phyloP scores from a whole-genome alignment of 805 yeast genomes.

The Sungouiella thailandica region DNA sequence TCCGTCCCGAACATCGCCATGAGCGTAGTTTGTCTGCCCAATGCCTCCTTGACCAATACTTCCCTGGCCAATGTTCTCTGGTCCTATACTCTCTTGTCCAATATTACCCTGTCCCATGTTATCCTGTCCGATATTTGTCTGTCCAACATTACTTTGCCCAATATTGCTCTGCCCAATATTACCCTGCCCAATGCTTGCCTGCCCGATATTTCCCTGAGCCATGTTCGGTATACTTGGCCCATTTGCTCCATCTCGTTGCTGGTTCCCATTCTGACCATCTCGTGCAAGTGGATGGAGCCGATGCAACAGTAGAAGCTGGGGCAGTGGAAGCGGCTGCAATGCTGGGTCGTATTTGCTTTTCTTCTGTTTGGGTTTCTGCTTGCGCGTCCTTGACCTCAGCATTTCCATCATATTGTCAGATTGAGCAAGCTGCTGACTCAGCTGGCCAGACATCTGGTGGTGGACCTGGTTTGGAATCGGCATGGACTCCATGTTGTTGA shows the following conservation, averaged over 20 bases:
- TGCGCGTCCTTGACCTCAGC: too few relatives aligned
- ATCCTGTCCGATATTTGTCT: too few relatives aligned
- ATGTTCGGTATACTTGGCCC: too few relatives aligned
- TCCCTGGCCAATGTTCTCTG: too few relatives aligned
- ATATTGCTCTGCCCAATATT: too few relatives aligned
- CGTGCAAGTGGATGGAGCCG: constrained; percentile 3
- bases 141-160: too few relatives aligned
- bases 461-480: not conserved
- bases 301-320: constrained; percentile 4
- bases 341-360: not conserved
- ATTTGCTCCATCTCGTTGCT: not conserved
- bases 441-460: not conserved
- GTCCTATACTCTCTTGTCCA: too few relatives aligned
- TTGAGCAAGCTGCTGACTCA: not conserved
- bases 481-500: not conserved
- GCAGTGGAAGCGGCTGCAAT: constrained; percentile 1
- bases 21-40: not conserved
- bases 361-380: constrained; percentile 1
- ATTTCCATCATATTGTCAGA: too few relatives aligned
- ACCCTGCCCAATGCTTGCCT: too few relatives aligned
- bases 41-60: not conserved
- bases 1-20: constrained; percentile 1
- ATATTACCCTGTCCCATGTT: too few relatives aligned
- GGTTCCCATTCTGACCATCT: not conserved
- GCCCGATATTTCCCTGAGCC: too few relatives aligned